Conservation (phyloP, 2,329 filamentous ascomycete species). For the Tolypocladium inflatum region DNA sequence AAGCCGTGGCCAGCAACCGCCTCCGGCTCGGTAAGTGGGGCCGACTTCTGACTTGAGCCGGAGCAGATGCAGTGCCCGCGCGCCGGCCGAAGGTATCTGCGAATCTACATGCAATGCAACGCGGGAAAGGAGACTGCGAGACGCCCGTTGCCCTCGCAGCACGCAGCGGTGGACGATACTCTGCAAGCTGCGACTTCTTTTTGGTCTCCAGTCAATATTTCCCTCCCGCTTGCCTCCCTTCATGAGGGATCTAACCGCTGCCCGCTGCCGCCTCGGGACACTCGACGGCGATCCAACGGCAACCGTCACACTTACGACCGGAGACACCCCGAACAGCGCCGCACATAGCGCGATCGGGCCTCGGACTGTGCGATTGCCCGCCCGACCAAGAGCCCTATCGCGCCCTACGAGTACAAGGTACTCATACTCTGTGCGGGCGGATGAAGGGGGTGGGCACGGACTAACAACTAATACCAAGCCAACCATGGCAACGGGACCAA, state of each 20-base stretch:
- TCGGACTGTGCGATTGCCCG: background rate
- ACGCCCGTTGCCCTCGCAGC: background rate
- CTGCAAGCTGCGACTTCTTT: background rate
- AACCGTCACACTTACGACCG: background rate
- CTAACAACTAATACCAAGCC: background rate
- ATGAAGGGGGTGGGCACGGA: background rate
- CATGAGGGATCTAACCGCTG: background rate
- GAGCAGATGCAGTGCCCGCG: background rate
- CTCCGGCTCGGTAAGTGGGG: slow-evolving; percentile 3
- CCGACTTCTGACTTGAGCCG: background rate
- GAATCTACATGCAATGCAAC: background rate
- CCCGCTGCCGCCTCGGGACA: no score
- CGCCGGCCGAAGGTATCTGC: background rate
- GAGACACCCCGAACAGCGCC: background rate
- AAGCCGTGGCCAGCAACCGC: background rate
- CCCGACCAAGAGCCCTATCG: background rate
- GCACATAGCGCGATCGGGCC: background rate
- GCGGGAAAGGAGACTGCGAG: background rate
- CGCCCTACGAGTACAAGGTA: background rate
- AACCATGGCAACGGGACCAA: background rate
- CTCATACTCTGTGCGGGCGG: background rate
- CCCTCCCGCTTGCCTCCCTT: background rate
- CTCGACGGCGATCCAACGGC: background rate
- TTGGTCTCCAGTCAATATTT: background rate
- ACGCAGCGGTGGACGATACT: background rate